Base-by-base conservation (phyloP, 176 grass and related monocot species). In the Avena insularis region DNA sequence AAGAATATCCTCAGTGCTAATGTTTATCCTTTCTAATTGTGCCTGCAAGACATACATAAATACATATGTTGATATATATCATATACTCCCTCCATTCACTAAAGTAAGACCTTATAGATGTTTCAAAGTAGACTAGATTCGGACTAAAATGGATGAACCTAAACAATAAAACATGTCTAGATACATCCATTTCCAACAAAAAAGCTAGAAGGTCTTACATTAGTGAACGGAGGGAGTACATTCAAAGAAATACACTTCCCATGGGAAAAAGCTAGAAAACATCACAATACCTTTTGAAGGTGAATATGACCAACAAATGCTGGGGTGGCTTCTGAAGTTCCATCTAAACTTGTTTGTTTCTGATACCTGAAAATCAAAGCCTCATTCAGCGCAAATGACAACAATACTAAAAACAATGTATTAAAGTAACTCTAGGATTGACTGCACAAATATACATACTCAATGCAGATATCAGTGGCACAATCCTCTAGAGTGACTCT, bases 241-340 rank as follows among this genome's bases (percentile, higher is more conserved):
- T 56, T 85, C 81, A 31, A 33, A 75, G 66, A 80, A 82, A 76
- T 13, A 78, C 25, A 43, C 17, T 75, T 56, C 60, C 54, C 25
- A 69, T 63, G 50, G 72, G 63, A 71, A 87, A 15, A 60, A 71
- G 8, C 51, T 56, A 79, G 43, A 62, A 86, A 19, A 58, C 9
- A 29, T 46, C 20, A 86, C 47, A 74, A 82, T 82, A 95, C 95
- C 95, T 93, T 89, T 56, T 98, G 91, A 63, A 98, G 83, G 81
- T 98, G 95, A 82, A 98, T 92, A 85, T 98, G 95, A 47, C 96
- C 96, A 33, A 96, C 87, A 88, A 96, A 89, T 73, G 86, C 76
- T 79, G 92, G 88, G 70, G 87, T 84, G 58, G 85, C 58, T 90
- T 91, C 90, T 85, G 87, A 81, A 73, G 21, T 90, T 55, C 59